Percentiles rank a stretch among this genome's conserved stretches.
phyloP scores from a whole-genome alignment of 192 early-diverging fungal species.

The Anaeromyces robustus region DNA sequence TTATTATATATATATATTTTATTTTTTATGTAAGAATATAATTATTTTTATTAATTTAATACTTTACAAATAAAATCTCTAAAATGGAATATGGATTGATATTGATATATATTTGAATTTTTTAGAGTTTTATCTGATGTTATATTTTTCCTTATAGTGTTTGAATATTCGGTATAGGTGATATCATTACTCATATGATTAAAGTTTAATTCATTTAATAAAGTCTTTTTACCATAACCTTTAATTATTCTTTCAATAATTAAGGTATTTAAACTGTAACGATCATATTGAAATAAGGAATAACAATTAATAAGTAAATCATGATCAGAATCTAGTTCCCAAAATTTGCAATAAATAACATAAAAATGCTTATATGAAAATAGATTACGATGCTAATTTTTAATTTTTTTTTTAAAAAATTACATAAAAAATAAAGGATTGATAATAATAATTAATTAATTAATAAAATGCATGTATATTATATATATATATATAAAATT shows the following conservation, averaged over 20 bases:
- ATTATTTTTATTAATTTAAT: too few species aligned
- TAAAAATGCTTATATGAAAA: slow-evolving; percentile 98
- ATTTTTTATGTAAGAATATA: background rate
- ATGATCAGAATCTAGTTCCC: slow-evolving; percentile 81
- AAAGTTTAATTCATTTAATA: background rate
- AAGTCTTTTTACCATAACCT: slow-evolving; percentile 26
- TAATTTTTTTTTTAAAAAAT: too few species aligned
- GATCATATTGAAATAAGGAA: slow-evolving; percentile 59
- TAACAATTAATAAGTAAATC: slow-evolving; percentile 57
- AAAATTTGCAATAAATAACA: slow-evolving; percentile 85
- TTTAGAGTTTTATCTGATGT: background rate
- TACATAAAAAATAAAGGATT: too few species aligned
- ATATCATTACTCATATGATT: background rate
- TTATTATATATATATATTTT: background rate
- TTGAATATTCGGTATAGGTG: background rate
- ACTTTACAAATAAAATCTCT: slow-evolving; percentile 58
- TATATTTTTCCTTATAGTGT: background rate
- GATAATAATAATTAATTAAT: too few species aligned
- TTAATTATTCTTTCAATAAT: slow-evolving; percentile 59
- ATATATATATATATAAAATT: too few species aligned
- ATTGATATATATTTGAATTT: background rate
- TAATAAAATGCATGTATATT: too few species aligned
- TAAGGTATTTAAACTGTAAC: slow-evolving; percentile 44
- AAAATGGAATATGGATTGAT: slow-evolving; percentile 20
- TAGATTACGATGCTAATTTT: slow-evolving; percentile 48